phyloP scores from a whole-genome alignment of 805 yeast species.

The Schwanniomyces pseudopolymorphus region DNA sequence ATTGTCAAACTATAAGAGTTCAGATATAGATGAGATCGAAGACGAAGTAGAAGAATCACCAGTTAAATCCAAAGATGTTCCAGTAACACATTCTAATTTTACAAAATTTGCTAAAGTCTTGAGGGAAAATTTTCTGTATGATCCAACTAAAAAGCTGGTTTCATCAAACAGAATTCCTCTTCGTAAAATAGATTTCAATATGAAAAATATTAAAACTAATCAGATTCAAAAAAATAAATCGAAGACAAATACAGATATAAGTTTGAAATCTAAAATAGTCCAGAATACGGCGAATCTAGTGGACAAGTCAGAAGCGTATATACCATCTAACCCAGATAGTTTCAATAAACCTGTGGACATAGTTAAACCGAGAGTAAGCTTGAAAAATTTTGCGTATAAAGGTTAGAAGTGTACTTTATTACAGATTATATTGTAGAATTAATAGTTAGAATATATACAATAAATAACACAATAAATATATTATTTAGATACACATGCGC shows the following conservation, averaged over 20 bases:
- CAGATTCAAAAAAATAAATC: background rate
- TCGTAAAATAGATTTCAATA: background rate
- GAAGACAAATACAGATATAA: background rate
- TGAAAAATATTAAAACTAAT: background rate
- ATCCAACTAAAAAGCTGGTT: constrained; percentile 6
- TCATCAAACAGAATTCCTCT: background rate
- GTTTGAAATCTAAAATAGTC: background rate
- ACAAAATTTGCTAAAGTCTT: constrained; percentile 12
- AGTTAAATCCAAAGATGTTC: constrained; percentile 16
- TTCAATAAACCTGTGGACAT: background rate
- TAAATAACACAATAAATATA: background rate
- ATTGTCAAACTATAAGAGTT: constrained; percentile 2
- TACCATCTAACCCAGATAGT: background rate
- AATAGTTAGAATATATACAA: too few relatives aligned
- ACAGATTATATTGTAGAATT: background rate
- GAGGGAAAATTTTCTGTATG: constrained; percentile 21
- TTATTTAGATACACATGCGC: constrained; percentile 40
- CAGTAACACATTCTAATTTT: constrained; percentile 3
- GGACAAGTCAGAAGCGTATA: background rate
- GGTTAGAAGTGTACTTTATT: background rate
- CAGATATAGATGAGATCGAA: constrained; percentile 27
- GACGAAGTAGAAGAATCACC: constrained; percentile 45
- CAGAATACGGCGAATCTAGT: background rate
- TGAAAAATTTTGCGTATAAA: constrained; percentile 17
- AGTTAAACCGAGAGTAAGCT: background rate